phyloP scores from a whole-genome alignment of 345 rosid species.

The Excoecaria cochinchinensis region DNA sequence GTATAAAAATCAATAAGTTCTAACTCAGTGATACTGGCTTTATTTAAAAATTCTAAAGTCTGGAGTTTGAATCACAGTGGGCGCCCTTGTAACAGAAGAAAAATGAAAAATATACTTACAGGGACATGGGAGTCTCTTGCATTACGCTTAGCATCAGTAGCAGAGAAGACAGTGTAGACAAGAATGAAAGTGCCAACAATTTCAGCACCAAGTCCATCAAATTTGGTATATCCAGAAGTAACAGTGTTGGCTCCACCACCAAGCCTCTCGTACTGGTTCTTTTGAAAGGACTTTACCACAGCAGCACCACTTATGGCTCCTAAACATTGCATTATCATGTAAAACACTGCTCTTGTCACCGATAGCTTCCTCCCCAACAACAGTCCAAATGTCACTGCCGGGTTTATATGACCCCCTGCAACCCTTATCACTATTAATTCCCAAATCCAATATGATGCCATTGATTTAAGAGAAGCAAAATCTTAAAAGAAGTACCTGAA shows the following conservation, averaged over 20 bases:
- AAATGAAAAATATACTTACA: too few relatives aligned
- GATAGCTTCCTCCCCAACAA: conserved; percentile 23
- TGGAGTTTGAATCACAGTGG: too few relatives aligned
- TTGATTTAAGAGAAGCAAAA: too few relatives aligned
- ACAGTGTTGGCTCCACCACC: conserved; percentile 23
- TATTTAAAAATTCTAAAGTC: too few relatives aligned
- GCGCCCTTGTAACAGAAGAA: too few relatives aligned
- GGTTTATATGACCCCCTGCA: conserved; percentile 26
- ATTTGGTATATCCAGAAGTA: conserved; percentile 9
- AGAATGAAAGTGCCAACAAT: conserved; percentile 22
- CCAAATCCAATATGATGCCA: too few relatives aligned
- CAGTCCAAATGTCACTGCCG: conserved; percentile 26
- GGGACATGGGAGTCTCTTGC: conserved; percentile 27
- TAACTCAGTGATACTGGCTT: too few relatives aligned
- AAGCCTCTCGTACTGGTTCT: conserved; percentile 12
- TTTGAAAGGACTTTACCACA: conserved; percentile 12
- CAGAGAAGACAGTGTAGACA: conserved; percentile 22
- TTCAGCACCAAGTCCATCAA: conserved; percentile 22
- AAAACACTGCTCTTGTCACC: conserved; percentile 21
- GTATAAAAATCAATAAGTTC: too few relatives aligned
- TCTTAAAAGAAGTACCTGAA: conserved; percentile 10
- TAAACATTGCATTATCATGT: conserved; percentile 26
- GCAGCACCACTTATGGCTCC: conserved; percentile 25
- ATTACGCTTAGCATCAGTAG: conserved; percentile 20
- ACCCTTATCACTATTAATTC: background rate